Evolutionary conservation across 2,329 filamentous ascomycete species (phyloP).

Genomic region (Cordyceps militaris): DNA sequence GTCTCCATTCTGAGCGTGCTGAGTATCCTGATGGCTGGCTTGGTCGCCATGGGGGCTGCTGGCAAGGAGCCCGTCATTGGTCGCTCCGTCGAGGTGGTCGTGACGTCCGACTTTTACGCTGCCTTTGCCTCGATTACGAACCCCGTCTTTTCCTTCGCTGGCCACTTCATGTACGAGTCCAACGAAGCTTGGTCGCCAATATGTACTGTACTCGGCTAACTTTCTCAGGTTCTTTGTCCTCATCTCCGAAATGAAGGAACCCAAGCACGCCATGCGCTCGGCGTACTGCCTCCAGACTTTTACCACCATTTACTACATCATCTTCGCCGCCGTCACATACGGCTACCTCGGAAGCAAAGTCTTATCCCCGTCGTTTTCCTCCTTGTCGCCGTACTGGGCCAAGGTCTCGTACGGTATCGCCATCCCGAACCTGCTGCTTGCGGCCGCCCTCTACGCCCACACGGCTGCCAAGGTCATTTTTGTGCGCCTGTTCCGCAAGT

Average conservation of each 20-base stretch:
- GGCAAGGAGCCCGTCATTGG: slow-evolving; percentile 32
- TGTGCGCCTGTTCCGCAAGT: slow-evolving; percentile 39
- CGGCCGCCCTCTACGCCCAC: slow-evolving; percentile 42
- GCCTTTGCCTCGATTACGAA: slow-evolving; percentile 32
- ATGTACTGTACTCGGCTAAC: too few relatives aligned
- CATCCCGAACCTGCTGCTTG: slow-evolving; percentile 43
- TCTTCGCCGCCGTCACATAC: slow-evolving; percentile 45
- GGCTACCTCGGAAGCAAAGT: slow-evolving; percentile 41
- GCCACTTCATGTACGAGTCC: slow-evolving; percentile 37
- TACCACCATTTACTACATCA: slow-evolving; percentile 42
- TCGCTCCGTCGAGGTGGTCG: slow-evolving; percentile 30
- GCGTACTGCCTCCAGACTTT: slow-evolving; percentile 42
- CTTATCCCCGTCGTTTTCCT: slow-evolving; percentile 40
- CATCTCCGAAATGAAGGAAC: slow-evolving; percentile 45
- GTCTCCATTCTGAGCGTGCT: slow-evolving; percentile 36
- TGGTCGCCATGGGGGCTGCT: slow-evolving; percentile 44
- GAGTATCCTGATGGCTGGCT: slow-evolving; percentile 41
- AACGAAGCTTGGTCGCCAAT: background rate
- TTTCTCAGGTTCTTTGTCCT: slow-evolving; percentile 38
- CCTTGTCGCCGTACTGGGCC: slow-evolving; percentile 35
- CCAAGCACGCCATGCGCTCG: slow-evolving; percentile 44
- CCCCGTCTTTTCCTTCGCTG: slow-evolving; percentile 45
- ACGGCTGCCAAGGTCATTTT: slow-evolving; percentile 46
- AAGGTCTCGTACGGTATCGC: slow-evolving; percentile 46
- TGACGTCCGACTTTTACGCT: slow-evolving; percentile 26